Evolutionary conservation across 176 grass and related monocot genomes (phyloP), one percentile per base, ranked within the genome.

Genomic region (Musa acuminata): DNA sequence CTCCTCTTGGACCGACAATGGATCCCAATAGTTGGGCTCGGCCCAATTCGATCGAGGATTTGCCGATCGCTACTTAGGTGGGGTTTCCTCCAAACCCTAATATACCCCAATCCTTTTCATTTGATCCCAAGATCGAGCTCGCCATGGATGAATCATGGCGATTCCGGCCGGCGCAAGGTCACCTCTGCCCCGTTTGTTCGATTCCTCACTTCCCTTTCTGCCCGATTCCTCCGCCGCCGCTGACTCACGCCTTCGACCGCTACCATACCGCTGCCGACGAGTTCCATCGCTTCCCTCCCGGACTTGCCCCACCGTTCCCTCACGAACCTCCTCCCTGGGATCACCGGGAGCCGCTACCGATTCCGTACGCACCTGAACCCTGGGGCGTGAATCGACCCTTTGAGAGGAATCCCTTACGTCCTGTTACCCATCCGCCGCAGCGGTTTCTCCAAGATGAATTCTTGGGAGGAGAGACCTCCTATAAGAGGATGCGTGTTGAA

Each of bases 401-500:
- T 79, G 87, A 66, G 49, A 51, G 75, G 13, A 49, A 77, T 20
- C 17, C 53, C 27, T 69, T 69, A 9, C 67, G 24, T 12, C 52
- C 77, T 68, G 25, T 23, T 25, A n/a, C 64, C 8, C 57, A 58
- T 80, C 55, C 78, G 12, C 68, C 78, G 26, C 43, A 49, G 35
- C 27, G 55, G 43, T 80, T 72, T 51, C 27, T 12, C 2, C 55
- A 62, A 50, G 78, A 80, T 19, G 78, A 80, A 43, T 29, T 73
- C 1, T n/a, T 64, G 64, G 72, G 55, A 22, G 55, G 64, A 19
- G 73, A 76, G 20, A 69, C 13, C 27, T 58, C 86, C 53, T 66
- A 87, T 77, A 98, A 98, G 84, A 82, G 90, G 86, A 91, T 98
- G 84, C 94, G 94, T 52, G 10, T 98, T 16, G 90, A 82, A 75